Conservation (phyloP, 768 basidiomycete genomes). For the Mycena rosella region DNA sequence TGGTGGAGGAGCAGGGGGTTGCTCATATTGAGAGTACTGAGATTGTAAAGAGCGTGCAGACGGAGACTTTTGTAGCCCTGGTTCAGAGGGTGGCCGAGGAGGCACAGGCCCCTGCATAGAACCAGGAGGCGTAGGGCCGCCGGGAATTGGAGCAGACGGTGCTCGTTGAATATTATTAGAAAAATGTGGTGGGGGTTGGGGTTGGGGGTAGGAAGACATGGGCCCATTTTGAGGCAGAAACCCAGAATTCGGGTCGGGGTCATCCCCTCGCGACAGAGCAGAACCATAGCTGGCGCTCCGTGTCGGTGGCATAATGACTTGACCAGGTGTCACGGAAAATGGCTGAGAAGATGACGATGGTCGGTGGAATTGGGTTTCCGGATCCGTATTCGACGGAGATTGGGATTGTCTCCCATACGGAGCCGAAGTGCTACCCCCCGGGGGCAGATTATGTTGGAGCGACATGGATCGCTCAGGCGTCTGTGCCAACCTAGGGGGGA, state of each 20-base stretch:
- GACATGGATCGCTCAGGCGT: conserved; percentile 11
- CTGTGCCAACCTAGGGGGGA: conserved; percentile 25
- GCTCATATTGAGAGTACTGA: conserved; percentile 62
- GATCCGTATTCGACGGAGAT: conserved; percentile 20
- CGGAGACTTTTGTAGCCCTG: conserved; percentile 62
- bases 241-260: conserved; percentile 40
- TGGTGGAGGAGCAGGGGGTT: conserved; percentile 52
- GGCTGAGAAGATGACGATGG: conserved; percentile 48
- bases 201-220: conserved; percentile 25
- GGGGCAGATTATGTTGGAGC: conserved; percentile 20
- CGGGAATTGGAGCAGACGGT: conserved; percentile 35
- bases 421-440: conserved; percentile 12
- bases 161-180: conserved; percentile 35
- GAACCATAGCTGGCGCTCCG: conserved; percentile 53
- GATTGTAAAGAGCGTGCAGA: conserved; percentile 72
- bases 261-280: conserved; percentile 39
- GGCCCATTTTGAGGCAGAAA: conserved; percentile 40
- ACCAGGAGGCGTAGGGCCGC: conserved; percentile 40
- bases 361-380: conserved; percentile 32
- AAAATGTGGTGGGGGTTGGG: conserved; percentile 29
- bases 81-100: conserved; percentile 65
- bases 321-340: conserved; percentile 53
- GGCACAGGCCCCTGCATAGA: conserved; percentile 43
- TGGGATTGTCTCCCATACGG: conserved; percentile 18
- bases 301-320: conserved; percentile 51